A percentile compares a stretch with the other conserved stretches of the same genome.
Conservation (phyloP, 2,329 filamentous ascomycete genomes). For the Scortechinia acanthostroma region DNA sequence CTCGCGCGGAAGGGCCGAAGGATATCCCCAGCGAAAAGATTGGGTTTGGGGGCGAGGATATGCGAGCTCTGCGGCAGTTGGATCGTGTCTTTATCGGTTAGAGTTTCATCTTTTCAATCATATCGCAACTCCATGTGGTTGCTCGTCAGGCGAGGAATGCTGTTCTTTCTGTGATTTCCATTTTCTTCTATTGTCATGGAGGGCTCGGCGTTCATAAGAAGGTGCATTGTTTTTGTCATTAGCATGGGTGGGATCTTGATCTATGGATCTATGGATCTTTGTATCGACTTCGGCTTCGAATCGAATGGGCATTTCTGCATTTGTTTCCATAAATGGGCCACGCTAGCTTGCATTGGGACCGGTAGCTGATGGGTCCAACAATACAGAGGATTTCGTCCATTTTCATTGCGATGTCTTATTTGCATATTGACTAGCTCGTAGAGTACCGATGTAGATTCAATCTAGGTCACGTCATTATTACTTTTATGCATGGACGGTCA, state of each 20-base stretch:
- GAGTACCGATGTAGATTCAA: not conserved
- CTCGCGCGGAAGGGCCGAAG: not conserved
- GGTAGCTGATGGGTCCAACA: not conserved
- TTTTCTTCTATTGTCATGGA: not conserved
- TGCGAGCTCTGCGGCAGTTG: conserved; percentile 2
- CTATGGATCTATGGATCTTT: not conserved
- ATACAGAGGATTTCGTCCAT: not conserved
- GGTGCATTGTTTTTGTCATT: too few relatives aligned
- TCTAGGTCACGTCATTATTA: too few relatives aligned
- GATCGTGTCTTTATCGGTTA: not conserved
- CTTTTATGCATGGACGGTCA: too few relatives aligned
- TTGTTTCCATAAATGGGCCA: too few relatives aligned
- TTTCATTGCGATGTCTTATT: too few relatives aligned
- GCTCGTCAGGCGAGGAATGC: not conserved
- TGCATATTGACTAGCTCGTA: not conserved
- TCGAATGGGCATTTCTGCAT: not conserved
- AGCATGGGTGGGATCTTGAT: not conserved
- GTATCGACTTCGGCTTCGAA: not conserved
- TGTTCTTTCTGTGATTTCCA: not conserved
- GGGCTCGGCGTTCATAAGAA: too few relatives aligned
- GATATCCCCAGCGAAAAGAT: conserved; percentile 3
- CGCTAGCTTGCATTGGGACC: not conserved
- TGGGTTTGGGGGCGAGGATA: conserved; percentile 1
- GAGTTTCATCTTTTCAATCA: not conserved
- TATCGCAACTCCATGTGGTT: too few relatives aligned